Percentiles rank a stretch among this genome's conserved stretches.
Conservation (phyloP, 306 rosid species). For the Lathyrus oleraceus region DNA sequence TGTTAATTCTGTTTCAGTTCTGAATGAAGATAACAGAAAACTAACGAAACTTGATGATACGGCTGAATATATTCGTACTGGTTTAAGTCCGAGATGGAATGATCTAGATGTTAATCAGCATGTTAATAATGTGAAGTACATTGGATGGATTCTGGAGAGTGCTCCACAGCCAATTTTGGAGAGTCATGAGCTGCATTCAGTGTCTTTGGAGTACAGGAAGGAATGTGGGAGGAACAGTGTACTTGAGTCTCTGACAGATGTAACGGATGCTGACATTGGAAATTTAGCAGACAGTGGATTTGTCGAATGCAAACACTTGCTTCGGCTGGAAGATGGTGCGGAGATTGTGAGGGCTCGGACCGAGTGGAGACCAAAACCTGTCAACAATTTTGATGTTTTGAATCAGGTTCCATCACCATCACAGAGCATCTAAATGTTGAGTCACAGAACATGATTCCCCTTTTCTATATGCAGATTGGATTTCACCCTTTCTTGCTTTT, state of each 20-base stretch:
- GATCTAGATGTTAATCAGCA: slow-evolving; percentile 96
- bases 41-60: slow-evolving; percentile 71
- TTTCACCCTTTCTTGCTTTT: slow-evolving; percentile 39
- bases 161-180: slow-evolving; percentile 85
- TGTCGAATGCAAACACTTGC: slow-evolving; percentile 84
- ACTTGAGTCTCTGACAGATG: slow-evolving; percentile 71
- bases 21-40: slow-evolving; percentile 82
- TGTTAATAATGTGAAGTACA: slow-evolving; percentile 95
- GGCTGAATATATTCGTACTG: slow-evolving; percentile 61
- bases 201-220: slow-evolving; percentile 91
- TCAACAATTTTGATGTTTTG: slow-evolving; percentile 42
- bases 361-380: slow-evolving; percentile 75
- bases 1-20: slow-evolving; percentile 62
- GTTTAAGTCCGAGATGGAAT: slow-evolving; percentile 86
- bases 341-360: slow-evolving; percentile 96
- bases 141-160: slow-evolving; percentile 99
- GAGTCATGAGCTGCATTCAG: slow-evolving; percentile 65
- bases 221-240: slow-evolving; percentile 89
- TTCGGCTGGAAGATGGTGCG: slow-evolving; percentile 68
- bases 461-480: slow-evolving; percentile 27
- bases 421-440: slow-evolving; percentile 35
- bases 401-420: slow-evolving; percentile 51
- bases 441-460: neutral
- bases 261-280: slow-evolving; percentile 55
- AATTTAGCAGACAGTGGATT: slow-evolving; percentile 43